Evolutionary conservation across 1,284 basidiomycete species (phyloP).

Genomic region (Pholiota adiposa): DNA sequence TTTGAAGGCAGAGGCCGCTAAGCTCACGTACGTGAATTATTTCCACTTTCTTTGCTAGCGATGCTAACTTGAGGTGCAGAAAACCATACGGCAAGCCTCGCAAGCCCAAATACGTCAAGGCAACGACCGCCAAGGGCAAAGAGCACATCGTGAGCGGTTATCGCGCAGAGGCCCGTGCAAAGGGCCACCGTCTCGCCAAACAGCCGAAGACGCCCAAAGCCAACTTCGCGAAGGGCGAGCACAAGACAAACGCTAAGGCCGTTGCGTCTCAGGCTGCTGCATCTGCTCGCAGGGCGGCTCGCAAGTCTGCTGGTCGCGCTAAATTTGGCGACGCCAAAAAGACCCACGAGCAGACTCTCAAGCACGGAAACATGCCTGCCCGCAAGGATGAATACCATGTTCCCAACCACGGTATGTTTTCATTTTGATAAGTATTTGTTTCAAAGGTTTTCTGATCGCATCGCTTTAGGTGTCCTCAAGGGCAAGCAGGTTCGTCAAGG

Average conservation of each 20-base stretch:
- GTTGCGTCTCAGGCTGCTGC: neutral
- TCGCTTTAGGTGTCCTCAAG: neutral
- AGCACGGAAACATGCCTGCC: neutral
- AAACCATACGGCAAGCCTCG: neutral
- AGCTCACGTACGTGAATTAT: neutral
- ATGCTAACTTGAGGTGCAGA: neutral
- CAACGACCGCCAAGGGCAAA: neutral
- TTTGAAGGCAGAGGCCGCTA: neutral
- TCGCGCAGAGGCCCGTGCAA: neutral
- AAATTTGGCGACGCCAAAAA: neutral
- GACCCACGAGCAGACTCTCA: neutral
- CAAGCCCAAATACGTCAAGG: neutral
- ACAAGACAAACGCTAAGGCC: neutral
- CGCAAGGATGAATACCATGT: neutral
- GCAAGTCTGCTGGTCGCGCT: neutral
- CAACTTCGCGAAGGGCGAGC: neutral
- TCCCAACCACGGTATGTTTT: neutral
- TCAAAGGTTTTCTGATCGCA: neutral
- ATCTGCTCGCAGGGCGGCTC: neutral
- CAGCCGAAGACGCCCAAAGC: neutral
- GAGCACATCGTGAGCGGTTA: neutral
- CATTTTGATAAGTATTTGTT: too few relatives aligned
- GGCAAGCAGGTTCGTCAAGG: neutral
- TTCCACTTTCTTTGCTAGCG: neutral
- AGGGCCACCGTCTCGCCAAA: neutral